phyloP scores from a whole-genome alignment of 495 filamentous ascomycete species.

The Lindgomyces ingoldianus region DNA sequence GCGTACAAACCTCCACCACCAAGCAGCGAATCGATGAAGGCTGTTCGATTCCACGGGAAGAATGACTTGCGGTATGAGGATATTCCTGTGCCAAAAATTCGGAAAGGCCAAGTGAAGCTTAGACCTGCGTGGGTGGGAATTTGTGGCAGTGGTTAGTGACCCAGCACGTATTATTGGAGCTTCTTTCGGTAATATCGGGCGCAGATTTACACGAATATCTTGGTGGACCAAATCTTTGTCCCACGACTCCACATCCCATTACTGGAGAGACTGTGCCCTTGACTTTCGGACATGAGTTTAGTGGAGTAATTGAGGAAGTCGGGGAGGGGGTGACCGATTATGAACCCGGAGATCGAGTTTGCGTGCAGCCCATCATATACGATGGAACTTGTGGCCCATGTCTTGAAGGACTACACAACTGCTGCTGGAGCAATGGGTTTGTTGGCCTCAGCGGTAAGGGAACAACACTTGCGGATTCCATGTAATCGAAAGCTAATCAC shows the following conservation, averaged over 20 bases:
- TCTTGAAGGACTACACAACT: constrained; percentile 53
- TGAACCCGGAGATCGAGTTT: constrained; percentile 58
- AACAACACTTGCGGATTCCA: not conserved
- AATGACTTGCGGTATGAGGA: constrained; percentile 45
- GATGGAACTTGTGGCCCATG: constrained; percentile 60
- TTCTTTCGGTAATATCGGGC: constrained; percentile 4
- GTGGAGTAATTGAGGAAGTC: constrained; percentile 59
- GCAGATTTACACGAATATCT: constrained; percentile 64
- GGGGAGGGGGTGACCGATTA: constrained; percentile 55
- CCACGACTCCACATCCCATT: constrained; percentile 58
- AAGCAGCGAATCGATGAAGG: constrained; percentile 41
- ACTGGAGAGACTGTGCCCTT: constrained; percentile 59
- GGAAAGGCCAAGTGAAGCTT: constrained; percentile 47
- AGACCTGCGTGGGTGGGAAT: constrained; percentile 60
- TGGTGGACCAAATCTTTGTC: constrained; percentile 57
- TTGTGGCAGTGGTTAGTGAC: constrained; percentile 53
- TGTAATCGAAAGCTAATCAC: not conserved
- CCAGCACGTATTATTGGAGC: not conserved
- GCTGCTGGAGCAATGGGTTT: constrained; percentile 61
- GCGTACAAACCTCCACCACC: constrained; percentile 32
- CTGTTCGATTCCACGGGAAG: constrained; percentile 46
- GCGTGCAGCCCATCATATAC: constrained; percentile 60
- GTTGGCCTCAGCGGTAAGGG: constrained; percentile 56
- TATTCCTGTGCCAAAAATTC: constrained; percentile 42
- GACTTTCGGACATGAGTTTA: constrained; percentile 65